Evolutionary conservation across 192 early-diverging fungal genomes (phyloP).

Genomic region (Spizellomyces sp.): DNA sequence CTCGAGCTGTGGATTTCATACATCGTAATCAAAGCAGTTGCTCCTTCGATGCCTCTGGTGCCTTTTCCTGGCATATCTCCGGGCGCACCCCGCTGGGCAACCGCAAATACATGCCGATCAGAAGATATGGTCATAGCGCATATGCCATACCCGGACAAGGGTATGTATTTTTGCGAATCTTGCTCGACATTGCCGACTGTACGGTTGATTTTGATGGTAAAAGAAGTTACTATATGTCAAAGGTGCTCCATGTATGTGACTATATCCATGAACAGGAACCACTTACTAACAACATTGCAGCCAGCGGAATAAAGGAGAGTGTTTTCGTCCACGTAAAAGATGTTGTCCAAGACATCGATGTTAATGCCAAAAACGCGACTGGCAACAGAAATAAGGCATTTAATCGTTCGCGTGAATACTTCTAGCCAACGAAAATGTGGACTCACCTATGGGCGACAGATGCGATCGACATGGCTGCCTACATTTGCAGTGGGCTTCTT

Average conservation of each 20-base stretch:
- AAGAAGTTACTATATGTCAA: no score
- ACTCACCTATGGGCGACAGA: slow-evolving; percentile 29
- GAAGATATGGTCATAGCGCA: slow-evolving; percentile 44
- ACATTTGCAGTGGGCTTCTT: no score
- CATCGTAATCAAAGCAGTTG: slow-evolving; percentile 41
- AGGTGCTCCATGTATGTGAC: not conserved
- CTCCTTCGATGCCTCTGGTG: not conserved
- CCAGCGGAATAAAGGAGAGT: slow-evolving; percentile 55
- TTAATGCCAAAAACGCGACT: slow-evolving; percentile 54
- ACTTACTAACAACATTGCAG: slow-evolving; percentile 49
- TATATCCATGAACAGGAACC: not conserved
- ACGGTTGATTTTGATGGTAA: no score
- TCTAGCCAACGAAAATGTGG: not conserved
- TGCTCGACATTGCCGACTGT: slow-evolving; percentile 50
- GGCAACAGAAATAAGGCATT: not conserved
- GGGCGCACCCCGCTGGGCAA: slow-evolving; percentile 38
- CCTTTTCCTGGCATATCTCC: not conserved
- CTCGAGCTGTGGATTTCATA: slow-evolving; percentile 48
- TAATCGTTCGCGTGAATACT: not conserved
- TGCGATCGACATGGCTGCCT: slow-evolving; percentile 32
- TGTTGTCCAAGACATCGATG: slow-evolving; percentile 37
- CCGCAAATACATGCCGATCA: slow-evolving; percentile 54
- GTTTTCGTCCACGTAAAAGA: slow-evolving; percentile 55
- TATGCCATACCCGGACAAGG: slow-evolving; percentile 40
- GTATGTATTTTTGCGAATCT: slow-evolving; percentile 49